These are phyloP conservation scores for Capniomyces stellatus DNA, from an alignment of 371 early-diverging fungal species.

Conservation along the genomic window DNA sequence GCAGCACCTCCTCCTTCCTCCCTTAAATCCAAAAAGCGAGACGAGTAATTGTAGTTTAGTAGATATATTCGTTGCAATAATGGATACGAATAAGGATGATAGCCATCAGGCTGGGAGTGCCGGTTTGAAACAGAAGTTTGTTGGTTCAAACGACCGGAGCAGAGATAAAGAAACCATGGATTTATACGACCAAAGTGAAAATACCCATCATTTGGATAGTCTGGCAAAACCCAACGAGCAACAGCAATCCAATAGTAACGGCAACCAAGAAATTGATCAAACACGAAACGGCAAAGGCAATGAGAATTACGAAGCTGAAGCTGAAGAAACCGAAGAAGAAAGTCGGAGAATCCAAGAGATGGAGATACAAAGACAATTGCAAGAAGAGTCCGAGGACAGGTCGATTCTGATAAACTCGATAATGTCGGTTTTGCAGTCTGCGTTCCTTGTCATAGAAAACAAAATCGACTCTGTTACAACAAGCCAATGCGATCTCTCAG, in stretches of 20 bases:
- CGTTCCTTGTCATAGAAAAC: not conserved
- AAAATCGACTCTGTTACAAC: not conserved
- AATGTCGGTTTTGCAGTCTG: not conserved
- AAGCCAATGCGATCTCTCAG: not conserved
- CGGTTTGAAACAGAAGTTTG: not conserved
- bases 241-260: too few species aligned
- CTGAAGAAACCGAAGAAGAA: not conserved
- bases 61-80: too few species aligned
- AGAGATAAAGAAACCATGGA: too few species aligned
- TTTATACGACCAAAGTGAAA: too few species aligned
- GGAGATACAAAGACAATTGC: too few species aligned
- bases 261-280: not conserved
- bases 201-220: too few species aligned
- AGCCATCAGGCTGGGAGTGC: not conserved
- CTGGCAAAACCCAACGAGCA: too few species aligned
- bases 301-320: not conserved
- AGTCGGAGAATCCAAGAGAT: too few species aligned
- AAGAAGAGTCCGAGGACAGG: not conserved
- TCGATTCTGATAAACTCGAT: not conserved
- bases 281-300: not conserved
- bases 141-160: too few species aligned
- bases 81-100: too few species aligned
- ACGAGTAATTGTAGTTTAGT: too few species aligned
- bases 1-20: not conserved
- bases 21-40: too few species aligned